Conservation (phyloP, 495 filamentous ascomycete genomes). For the Jackrogersella minutella region DNA sequence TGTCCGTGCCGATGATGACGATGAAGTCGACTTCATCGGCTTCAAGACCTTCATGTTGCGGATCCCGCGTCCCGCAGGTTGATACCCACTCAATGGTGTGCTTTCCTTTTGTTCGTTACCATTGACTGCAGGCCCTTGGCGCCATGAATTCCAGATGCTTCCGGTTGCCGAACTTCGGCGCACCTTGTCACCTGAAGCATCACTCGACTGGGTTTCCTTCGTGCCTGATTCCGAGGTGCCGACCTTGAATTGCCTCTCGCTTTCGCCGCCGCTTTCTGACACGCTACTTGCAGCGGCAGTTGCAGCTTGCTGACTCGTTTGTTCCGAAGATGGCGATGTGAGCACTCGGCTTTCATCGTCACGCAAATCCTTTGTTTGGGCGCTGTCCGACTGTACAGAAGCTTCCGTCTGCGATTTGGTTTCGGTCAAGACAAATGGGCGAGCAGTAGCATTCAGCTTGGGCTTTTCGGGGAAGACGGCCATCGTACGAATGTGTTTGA, state of each 20-base stretch:
- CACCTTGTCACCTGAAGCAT: constrained; percentile 40
- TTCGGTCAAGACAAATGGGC: constrained; percentile 55
- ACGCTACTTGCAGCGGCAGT: constrained; percentile 42
- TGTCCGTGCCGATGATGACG: constrained; percentile 56
- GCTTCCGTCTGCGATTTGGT: constrained; percentile 34
- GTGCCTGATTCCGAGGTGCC: constrained; percentile 28
- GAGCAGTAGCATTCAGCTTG: constrained; percentile 59
- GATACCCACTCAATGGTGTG: constrained; percentile 63
- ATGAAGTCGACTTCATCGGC: constrained; percentile 64
- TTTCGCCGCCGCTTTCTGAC: constrained; percentile 53
- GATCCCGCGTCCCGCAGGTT: constrained; percentile 59
- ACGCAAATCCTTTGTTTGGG: constrained; percentile 15
- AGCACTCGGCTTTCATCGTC: constrained; percentile 35
- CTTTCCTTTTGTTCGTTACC: constrained; percentile 57
- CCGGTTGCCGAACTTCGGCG: constrained; percentile 57
- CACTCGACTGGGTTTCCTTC: constrained; percentile 45
- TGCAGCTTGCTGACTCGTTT: constrained; percentile 45
- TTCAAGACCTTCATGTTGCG: constrained; percentile 83
- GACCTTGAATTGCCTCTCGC: constrained; percentile 43
- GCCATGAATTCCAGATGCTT: constrained; percentile 74
- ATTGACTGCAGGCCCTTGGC: constrained; percentile 63
- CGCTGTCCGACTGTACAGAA: constrained; percentile 28
- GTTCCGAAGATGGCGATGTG: constrained; percentile 43
- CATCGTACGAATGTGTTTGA: constrained; percentile 75
- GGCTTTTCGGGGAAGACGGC: constrained; percentile 57